phyloP scores from a whole-genome alignment of 1,284 basidiomycete species.

The Exobasidium rhododendri region DNA sequence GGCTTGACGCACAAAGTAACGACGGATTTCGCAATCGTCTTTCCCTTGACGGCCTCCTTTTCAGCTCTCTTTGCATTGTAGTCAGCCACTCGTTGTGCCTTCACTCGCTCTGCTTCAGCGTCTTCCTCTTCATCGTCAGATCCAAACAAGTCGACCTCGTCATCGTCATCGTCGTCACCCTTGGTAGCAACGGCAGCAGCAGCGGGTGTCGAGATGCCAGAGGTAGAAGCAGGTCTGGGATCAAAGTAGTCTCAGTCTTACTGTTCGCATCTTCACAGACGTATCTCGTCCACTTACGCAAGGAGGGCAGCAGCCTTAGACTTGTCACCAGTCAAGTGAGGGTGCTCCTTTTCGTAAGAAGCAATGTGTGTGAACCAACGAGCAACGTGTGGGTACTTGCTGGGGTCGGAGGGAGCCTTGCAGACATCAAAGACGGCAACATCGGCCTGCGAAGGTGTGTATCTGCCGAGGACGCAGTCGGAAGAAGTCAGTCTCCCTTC shows the following conservation, averaged over 20 bases:
- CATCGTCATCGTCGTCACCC: slow-evolving; percentile 71
- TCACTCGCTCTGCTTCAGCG: slow-evolving; percentile 87
- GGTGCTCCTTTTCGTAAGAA: slow-evolving; percentile 49
- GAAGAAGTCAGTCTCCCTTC: too few relatives aligned
- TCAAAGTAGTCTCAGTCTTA: too few relatives aligned
- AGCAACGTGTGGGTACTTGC: slow-evolving; percentile 71
- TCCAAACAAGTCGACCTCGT: slow-evolving; percentile 88
- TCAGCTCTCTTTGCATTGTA: slow-evolving; percentile 90
- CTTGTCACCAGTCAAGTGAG: slow-evolving; percentile 50
- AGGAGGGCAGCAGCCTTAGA: slow-evolving; percentile 46
- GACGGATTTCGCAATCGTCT: slow-evolving; percentile 67
- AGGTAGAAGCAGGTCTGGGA: slow-evolving; percentile 19
- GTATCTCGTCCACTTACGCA: slow-evolving; percentile 20
- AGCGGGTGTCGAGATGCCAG: slow-evolving; percentile 58
- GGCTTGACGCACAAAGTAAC: slow-evolving; percentile 97
- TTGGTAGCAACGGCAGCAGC: slow-evolving; percentile 59
- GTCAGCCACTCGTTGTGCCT: slow-evolving; percentile 88
- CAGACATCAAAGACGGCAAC: slow-evolving; percentile 82
- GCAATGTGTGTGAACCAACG: slow-evolving; percentile 75
- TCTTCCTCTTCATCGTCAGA: slow-evolving; percentile 84
- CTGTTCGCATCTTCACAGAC: too few relatives aligned
- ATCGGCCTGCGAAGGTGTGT: slow-evolving; percentile 93
- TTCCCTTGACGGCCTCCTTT: slow-evolving; percentile 65
- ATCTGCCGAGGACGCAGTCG: slow-evolving; percentile 60
- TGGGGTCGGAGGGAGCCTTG: slow-evolving; percentile 61